Evolutionary conservation across 139 green algal genomes (phyloP).

Genomic region (Auxenochlorella pyrenoidosa): DNA sequence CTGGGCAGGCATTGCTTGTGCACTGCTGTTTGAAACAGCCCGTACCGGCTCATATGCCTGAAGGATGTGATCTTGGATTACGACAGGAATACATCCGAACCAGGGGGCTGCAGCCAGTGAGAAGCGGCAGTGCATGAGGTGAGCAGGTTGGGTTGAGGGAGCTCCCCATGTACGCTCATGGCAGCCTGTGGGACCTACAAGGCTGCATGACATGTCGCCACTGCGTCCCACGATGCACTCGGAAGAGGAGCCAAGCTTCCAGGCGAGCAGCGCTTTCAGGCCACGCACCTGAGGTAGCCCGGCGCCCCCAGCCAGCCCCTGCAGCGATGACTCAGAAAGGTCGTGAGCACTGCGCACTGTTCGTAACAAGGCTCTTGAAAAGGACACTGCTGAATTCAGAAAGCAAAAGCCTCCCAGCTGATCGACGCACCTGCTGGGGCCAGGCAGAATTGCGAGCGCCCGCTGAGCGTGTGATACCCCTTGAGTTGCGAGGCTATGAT

Average conservation of each 20-base stretch:
- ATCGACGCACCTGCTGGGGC: not conserved
- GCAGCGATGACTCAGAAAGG: not conserved
- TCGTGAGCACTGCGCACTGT: no score
- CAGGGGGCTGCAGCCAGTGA: not conserved
- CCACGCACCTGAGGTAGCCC: not conserved
- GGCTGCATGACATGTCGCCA: not conserved
- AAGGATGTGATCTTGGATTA: not conserved
- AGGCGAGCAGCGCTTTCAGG: no score
- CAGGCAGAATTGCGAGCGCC: not conserved
- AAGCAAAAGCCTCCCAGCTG: no score
- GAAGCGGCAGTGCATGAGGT: no score
- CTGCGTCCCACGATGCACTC: not conserved
- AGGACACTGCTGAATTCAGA: no score
- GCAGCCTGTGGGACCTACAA: no score
- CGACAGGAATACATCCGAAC: not conserved
- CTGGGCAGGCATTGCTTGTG: no score
- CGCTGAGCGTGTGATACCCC: not conserved
- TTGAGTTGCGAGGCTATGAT: not conserved
- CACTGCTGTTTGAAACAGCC: no score
- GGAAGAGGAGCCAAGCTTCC: not conserved
- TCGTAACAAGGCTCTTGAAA: no score
- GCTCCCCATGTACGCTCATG: no score
- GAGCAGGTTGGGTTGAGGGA: not conserved
- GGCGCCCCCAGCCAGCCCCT: not conserved
- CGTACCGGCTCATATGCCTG: not conserved